Evolutionary conservation across 768 basidiomycete genomes (phyloP), one percentile per base, ranked within the genome.

Genomic region (Pisolithus tinctorius): DNA sequence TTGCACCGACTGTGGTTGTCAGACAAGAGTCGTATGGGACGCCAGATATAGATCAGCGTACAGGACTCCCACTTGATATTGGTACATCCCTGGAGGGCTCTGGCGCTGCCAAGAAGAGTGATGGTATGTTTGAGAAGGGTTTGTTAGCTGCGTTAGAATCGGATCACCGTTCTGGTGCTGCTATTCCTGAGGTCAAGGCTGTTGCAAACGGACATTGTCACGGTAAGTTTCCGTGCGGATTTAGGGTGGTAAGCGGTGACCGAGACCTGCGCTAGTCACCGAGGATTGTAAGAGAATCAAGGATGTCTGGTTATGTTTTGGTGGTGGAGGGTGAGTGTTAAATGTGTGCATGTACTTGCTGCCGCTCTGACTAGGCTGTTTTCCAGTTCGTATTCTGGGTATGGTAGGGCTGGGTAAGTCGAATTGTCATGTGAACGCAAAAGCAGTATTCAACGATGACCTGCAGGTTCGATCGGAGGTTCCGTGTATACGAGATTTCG

Each of bases 151-250:
- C 87, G 13, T 66, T 77, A 50, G 90, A 94, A 69, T 86, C 79
- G 56, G 82, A 83, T 38, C 82, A 85, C 51, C 71, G 72, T 10
- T 71, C 72, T 11, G 73, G 69, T 1, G 70, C 72, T 9, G 68
- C 64, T 46, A 67, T 74, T 29, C 76, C 72, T 0, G 93, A 94
- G 60, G 86, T 94, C 41, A 95, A 95, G 67, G 88, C 88, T 2
- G 75, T 95, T 14, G 86, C 81, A 20, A 92, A 97, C 66, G 95
- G 94, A 0, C 95, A 98, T 63, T 86, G 81, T 62, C 95, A 98
- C 68, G 65, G 88, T 88, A 65, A 53, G 80, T 69, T 17, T 29
- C 23, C 10, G 30, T 7, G 34, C 31, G 23, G 16, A 6, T 6
- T 0, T 16, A 4, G 3, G 17, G 17, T 16, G 44, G 27, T 4